Base-by-base conservation (phyloP, 305 asterid species). In the Fraxinus paxiana region DNA sequence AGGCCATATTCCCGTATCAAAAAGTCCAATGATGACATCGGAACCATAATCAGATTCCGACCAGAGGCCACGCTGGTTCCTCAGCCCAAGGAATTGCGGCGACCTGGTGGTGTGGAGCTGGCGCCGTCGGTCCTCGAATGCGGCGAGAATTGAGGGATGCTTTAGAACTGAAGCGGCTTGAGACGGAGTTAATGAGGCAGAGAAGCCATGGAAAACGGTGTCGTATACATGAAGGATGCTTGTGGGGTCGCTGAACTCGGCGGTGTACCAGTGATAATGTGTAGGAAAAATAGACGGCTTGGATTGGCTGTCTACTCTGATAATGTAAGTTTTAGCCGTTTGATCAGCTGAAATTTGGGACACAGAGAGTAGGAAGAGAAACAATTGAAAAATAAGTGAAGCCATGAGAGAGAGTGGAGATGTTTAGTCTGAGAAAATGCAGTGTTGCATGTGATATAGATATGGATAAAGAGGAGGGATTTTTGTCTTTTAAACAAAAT, bases 1-100 rank as follows among this genome's bases (percentile, higher is more conserved):
- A 5, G 99, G 99, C 99, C 99, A 93, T 84, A 95, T 89, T 0
- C 99, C 99, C 0, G 98, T 95, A 34, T 93, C 99, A 4, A 95
- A 87, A 4, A 95, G 87, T 0, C 98, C 99, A 1, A 95, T 80
- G 0, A 95, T 91, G 0, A 95, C 95, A 73, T 94, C 98, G 0
- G 99, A 91, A 0, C 99, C 99, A 10, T 94, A 95, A 78, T 95
- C 97, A 0, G 99, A 92, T 13, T 91, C 95, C 13, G 97, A 95
- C 99, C 99, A 95, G 5, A 95, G 82, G 0, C 98, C 99, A n/a
- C 89, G 90, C 84, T 91, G 97, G 77, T 89, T 95, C 3, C 95
- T 85, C 31, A 95, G 90, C 10, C 99, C 98, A 0, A 95, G 91
- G 82, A 95, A 95, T 84, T 94, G 97, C 78, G 98, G 98, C 34